Evolutionary conservation across 1,284 basidiomycete genomes (phyloP).

Genomic region (Sporisorium graminicola): DNA sequence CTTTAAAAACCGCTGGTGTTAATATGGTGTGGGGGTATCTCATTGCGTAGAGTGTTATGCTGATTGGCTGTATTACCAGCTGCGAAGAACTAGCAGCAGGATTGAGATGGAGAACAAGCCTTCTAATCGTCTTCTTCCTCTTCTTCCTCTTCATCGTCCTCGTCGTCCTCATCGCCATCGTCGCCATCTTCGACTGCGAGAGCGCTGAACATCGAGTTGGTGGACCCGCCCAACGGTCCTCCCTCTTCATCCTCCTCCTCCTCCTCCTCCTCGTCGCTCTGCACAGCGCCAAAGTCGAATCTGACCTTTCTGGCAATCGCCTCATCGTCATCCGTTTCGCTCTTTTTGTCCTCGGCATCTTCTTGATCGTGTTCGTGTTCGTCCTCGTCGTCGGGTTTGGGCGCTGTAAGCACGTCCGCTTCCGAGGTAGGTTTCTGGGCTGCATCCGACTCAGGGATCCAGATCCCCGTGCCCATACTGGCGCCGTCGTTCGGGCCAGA

Average conservation of each 20-base stretch:
- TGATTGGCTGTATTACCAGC: background rate
- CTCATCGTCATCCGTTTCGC: conserved; percentile 17
- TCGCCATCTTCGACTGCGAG: conserved; percentile 45
- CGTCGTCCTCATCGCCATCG: conserved; percentile 32
- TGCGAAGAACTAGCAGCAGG: background rate
- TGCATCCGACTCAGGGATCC: conserved; percentile 27
- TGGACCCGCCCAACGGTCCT: conserved; percentile 7
- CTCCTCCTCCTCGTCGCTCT: conserved; percentile 15
- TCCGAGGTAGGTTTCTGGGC: background rate
- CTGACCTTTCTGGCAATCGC: conserved; percentile 30
- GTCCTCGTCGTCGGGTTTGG: conserved; percentile 38
- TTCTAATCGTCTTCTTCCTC: conserved; percentile 16
- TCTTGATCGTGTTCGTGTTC: conserved; percentile 22
- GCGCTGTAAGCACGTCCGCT: conserved; percentile 33
- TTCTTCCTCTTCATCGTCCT: conserved; percentile 21
- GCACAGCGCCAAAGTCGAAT: conserved; percentile 33
- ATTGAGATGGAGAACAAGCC: background rate
- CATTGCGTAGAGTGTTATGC: background rate
- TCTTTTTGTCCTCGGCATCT: conserved; percentile 22
- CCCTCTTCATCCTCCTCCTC: conserved; percentile 17
- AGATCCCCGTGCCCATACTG: conserved; percentile 32
- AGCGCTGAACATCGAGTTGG: conserved; percentile 37
- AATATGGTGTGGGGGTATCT: background rate
- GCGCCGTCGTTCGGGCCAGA: background rate
- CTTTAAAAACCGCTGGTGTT: too few relatives aligned